Conservation (phyloP, 805 yeast species). For the Barnettozyma sp. region DNA sequence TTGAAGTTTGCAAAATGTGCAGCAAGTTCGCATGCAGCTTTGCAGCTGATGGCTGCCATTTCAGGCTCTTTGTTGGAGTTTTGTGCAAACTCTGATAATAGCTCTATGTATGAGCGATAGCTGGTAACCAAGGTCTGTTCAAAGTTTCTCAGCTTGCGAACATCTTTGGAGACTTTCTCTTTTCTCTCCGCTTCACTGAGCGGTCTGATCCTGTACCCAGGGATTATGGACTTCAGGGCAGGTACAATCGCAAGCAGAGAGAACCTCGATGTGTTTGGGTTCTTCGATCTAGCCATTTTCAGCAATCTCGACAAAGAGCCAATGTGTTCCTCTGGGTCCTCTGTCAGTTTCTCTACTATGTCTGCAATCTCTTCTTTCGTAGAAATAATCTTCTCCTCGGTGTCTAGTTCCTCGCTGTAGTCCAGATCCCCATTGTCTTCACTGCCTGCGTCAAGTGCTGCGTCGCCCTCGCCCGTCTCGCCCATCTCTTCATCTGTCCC, state of each 20-base stretch:
- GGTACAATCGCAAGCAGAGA: slow-evolving; percentile 76
- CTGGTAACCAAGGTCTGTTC: slow-evolving; percentile 71
- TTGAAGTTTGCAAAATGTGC: slow-evolving; percentile 72
- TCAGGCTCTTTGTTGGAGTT: slow-evolving; percentile 30
- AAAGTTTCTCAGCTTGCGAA: slow-evolving; percentile 66
- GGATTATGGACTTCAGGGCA: slow-evolving; percentile 78
- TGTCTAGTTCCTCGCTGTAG: slow-evolving; percentile 34
- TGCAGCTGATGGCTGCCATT: slow-evolving; percentile 54
- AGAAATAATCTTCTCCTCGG: slow-evolving; percentile 47
- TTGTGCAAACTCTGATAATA: slow-evolving; percentile 38
- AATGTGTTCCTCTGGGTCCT: slow-evolving; percentile 85
- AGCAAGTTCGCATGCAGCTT: slow-evolving; percentile 74
- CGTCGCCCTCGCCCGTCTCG: slow-evolving; percentile 25
- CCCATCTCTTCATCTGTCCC: slow-evolving; percentile 34
- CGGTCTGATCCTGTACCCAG: slow-evolving; percentile 81
- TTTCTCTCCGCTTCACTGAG: slow-evolving; percentile 72
- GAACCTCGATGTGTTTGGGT: slow-evolving; percentile 59
- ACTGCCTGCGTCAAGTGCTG: slow-evolving; percentile 22
- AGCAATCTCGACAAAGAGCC: slow-evolving; percentile 56
- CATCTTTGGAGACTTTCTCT: slow-evolving; percentile 79
- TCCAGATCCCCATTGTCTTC: no score
- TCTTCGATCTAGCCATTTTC: slow-evolving; percentile 62
- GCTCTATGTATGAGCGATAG: slow-evolving; percentile 60
- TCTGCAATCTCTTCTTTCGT: slow-evolving; percentile 81
- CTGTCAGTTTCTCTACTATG: slow-evolving; percentile 67